A percentile compares a stretch with the other conserved stretches of the same genome.
Conservation (phyloP, 2,329 filamentous ascomycete genomes). For the Calonectria honghensis region DNA sequence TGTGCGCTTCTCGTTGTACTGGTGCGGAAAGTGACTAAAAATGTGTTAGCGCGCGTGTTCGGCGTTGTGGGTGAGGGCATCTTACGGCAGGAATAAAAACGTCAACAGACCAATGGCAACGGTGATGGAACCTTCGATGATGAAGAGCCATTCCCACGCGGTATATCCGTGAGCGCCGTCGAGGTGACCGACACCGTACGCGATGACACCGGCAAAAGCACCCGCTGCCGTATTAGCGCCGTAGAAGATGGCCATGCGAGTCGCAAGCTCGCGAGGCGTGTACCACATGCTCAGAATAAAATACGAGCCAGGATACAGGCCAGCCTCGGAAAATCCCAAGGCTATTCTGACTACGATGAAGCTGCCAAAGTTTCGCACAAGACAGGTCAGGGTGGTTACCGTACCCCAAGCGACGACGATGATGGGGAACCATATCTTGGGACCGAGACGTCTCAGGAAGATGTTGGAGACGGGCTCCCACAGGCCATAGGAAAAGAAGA, state of each 20-base stretch:
- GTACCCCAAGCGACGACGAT: background rate
- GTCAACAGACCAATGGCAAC: background rate
- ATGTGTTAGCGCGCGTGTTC: background rate
- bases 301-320: background rate
- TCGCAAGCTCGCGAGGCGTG: conserved; percentile 1
- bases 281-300: conserved; percentile 13
- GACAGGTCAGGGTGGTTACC: background rate
- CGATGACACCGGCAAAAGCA: conserved; percentile 1
- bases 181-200: background rate
- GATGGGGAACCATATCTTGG: conserved; percentile 2
- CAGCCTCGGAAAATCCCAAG: background rate
- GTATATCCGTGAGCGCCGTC: background rate
- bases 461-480: conserved; percentile 11
- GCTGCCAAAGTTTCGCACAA: conserved; percentile 5
- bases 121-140: background rate
- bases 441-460: background rate
- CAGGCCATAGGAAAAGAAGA: conserved; percentile 2
- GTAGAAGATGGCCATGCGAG: conserved; percentile 7
- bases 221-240: background rate
- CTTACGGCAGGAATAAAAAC: conserved; percentile 4
- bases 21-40: conserved; percentile 1
- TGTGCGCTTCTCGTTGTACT: conserved; percentile 8
- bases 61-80: background rate
- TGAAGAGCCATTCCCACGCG: background rate
- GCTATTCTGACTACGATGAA: background rate